Evolutionary conservation across 768 basidiomycete genomes (phyloP).

Genomic region (Dentipellis fragilis): DNA sequence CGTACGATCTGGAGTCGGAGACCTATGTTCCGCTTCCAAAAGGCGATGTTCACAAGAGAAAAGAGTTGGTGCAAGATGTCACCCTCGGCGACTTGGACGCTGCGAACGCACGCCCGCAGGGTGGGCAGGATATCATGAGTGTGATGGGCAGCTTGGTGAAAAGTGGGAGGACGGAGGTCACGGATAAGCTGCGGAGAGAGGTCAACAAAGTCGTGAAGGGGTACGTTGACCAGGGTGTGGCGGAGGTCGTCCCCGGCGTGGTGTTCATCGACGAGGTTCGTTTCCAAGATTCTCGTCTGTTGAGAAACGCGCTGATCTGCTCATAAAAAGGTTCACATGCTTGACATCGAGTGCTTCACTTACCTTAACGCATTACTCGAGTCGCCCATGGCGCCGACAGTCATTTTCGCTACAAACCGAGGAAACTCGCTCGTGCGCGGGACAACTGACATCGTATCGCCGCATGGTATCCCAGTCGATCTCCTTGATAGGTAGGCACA

Average conservation of each 20-base stretch:
- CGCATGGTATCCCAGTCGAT: slow-evolving; percentile 92
- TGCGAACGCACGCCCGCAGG: slow-evolving; percentile 91
- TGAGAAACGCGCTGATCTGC: no score
- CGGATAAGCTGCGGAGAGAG: slow-evolving; percentile 89
- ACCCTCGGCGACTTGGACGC: slow-evolving; percentile 93
- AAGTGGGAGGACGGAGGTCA: slow-evolving; percentile 90
- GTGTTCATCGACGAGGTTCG: slow-evolving; percentile 97
- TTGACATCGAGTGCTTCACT: slow-evolving; percentile 99
- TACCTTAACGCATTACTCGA: slow-evolving; percentile 94
- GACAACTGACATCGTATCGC: slow-evolving; percentile 84
- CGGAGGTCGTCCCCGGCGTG: slow-evolving; percentile 95
- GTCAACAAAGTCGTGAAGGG: slow-evolving; percentile 97
- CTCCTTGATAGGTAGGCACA: slow-evolving; percentile 69
- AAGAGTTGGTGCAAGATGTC: slow-evolving; percentile 92
- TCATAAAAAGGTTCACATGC: slow-evolving; percentile 82
- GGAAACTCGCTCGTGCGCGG: slow-evolving; percentile 90
- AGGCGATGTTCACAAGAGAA: slow-evolving; percentile 92
- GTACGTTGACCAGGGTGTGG: slow-evolving; percentile 97
- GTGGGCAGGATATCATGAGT: slow-evolving; percentile 98
- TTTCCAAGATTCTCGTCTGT: neutral
- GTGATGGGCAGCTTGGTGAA: slow-evolving; percentile 91
- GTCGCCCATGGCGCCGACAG: slow-evolving; percentile 94
- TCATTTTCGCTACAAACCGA: slow-evolving; percentile 93
- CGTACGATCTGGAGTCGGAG: slow-evolving; percentile 96
- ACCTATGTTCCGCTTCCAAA: slow-evolving; percentile 97